A percentile compares a stretch with the other conserved stretches of the same genome.
These are phyloP conservation scores for Daedaleopsis sinensis DNA, from an alignment of 768 basidiomycete genomes.

Conservation along the genomic window DNA sequence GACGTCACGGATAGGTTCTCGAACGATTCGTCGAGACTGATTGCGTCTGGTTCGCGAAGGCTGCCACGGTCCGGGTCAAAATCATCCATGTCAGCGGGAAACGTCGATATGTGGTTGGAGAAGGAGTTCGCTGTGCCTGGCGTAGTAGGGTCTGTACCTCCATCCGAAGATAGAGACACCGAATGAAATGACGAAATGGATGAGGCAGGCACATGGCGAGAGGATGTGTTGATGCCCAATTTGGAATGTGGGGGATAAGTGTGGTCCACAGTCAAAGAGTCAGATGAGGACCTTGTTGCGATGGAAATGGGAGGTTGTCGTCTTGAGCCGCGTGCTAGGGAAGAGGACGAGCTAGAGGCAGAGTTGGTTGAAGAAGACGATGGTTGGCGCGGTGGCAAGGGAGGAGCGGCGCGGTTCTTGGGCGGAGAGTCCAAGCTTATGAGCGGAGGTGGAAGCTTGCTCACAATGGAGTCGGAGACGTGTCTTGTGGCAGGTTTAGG, in stretches of 20 bases:
- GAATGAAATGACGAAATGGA: constrained; percentile 86
- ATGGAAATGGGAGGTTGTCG: constrained; percentile 9
- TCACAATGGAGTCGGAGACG: constrained; percentile 25
- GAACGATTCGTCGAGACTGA: constrained; percentile 71
- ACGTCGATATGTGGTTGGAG: constrained; percentile 35
- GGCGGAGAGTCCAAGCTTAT: constrained; percentile 56
- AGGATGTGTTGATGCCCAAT: constrained; percentile 37
- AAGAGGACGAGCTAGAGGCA: constrained; percentile 37
- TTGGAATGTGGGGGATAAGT: constrained; percentile 53
- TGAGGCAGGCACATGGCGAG: constrained; percentile 60
- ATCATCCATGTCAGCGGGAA: constrained; percentile 45
- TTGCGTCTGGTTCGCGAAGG: constrained; percentile 46
- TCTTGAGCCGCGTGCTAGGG: constrained; percentile 24
- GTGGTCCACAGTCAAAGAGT: constrained; percentile 59
- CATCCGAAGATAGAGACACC: constrained; percentile 75
- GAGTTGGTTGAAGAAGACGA: constrained; percentile 52
- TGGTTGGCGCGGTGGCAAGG: constrained; percentile 69
- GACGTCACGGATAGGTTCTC: constrained; percentile 65
- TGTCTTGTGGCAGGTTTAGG: constrained; percentile 17
- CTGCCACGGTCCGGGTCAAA: constrained; percentile 14
- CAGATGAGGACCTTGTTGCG: constrained; percentile 37
- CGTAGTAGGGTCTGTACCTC: constrained; percentile 35
- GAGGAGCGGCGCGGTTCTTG: constrained; percentile 44
- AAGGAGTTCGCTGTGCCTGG: constrained; percentile 20
- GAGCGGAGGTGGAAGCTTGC: constrained; percentile 40